Conservation (phyloP, 257 asterid genomes). For the Ophiorrhiza pumila region DNA sequence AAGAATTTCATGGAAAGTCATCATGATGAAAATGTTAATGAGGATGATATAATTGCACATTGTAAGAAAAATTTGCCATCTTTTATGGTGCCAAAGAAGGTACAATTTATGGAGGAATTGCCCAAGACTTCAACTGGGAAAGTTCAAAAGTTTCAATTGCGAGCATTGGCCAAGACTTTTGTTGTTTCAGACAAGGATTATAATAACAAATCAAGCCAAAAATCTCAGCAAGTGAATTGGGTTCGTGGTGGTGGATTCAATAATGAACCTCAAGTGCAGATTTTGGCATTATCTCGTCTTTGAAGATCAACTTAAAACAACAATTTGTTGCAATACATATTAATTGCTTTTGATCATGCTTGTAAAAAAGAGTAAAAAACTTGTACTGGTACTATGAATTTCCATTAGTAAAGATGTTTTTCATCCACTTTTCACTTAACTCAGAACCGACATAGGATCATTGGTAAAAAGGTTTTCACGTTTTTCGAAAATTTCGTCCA, state of each 20-base stretch:
- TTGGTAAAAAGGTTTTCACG: no score
- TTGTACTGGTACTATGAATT: no score
- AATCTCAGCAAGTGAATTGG: conserved; percentile 23
- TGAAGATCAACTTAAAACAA: conserved; percentile 25
- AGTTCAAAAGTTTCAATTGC: conserved; percentile 56
- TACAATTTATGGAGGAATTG: conserved; percentile 50
- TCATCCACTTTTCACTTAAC: no score
- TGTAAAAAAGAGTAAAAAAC: neutral
- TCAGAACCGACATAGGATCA: no score
- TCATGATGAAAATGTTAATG: conserved; percentile 14
- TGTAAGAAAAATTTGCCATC: conserved; percentile 57
- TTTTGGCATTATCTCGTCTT: conserved; percentile 57
- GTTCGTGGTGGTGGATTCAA: conserved; percentile 19
- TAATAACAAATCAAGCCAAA: conserved; percentile 9
- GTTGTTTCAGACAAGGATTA: conserved; percentile 13
- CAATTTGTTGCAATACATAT: no score
- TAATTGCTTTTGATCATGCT: neutral
- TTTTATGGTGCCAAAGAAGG: conserved; percentile 82
- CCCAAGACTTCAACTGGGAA: conserved; percentile 81
- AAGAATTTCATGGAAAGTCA: neutral
- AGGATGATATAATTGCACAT: conserved; percentile 51
- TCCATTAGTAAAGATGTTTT: no score
- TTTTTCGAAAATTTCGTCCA: no score
- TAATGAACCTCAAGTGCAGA: conserved; percentile 35
- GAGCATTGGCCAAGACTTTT: conserved; percentile 52